These are phyloP conservation scores for Ormosia emarginata DNA, from an alignment of 306 rosid species.

Conservation along the genomic window DNA sequence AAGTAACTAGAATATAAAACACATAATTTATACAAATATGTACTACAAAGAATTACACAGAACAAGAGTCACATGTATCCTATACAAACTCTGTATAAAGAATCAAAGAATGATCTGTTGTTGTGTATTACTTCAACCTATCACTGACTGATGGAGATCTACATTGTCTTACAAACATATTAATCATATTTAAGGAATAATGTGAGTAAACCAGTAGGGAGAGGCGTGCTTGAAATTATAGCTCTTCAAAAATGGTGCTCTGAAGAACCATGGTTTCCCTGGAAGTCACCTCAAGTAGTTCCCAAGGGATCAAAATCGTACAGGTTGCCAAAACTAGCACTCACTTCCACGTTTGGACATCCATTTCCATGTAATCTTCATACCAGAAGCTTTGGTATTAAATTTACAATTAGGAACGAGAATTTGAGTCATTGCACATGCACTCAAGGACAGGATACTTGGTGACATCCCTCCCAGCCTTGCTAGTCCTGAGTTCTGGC, in stretches of 20 bases:
- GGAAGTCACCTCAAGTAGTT: not conserved
- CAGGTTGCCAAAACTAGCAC: not conserved
- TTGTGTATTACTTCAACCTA: not conserved
- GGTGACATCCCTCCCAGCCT: conserved; percentile 74
- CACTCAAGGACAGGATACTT: conserved; percentile 87
- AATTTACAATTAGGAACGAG: conserved; percentile 14
- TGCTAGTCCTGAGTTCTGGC: conserved; percentile 78
- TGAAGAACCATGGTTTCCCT: conserved; percentile 24
- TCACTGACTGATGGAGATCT: not conserved
- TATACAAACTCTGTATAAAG: conserved; percentile 42
- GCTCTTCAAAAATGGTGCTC: conserved; percentile 4
- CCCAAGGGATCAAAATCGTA: conserved; percentile 12
- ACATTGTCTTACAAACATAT: not conserved
- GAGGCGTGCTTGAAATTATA: not conserved
- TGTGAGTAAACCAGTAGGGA: not conserved
- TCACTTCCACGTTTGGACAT: not conserved
- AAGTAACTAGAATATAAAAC: not conserved
- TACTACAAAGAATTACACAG: conserved; percentile 27
- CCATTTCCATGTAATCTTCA: not conserved
- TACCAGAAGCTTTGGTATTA: conserved; percentile 12
- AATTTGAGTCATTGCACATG: conserved; percentile 67
- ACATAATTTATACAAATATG: conserved; percentile 17
- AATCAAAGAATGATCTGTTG: conserved; percentile 59
- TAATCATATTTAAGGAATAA: not conserved
- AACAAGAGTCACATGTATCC: conserved; percentile 26